phyloP scores from a whole-genome alignment of 805 yeast species.

The Blastobotrys parvus region DNA sequence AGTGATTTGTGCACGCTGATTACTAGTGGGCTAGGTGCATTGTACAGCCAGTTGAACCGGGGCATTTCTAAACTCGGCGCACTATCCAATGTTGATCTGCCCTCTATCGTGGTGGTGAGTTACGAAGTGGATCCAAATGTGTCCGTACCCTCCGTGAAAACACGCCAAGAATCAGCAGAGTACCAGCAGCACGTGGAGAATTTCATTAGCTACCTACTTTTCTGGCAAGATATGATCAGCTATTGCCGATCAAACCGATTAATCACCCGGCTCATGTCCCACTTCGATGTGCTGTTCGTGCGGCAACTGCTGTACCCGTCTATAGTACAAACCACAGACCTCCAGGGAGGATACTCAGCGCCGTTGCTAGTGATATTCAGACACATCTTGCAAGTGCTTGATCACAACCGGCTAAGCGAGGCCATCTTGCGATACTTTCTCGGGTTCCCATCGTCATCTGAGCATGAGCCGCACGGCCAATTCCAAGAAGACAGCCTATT shows the following conservation, averaged over 20 bases:
- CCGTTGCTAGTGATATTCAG: conserved; percentile 21
- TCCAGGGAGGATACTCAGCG: conserved; percentile 13
- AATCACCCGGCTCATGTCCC: conserved; percentile 12
- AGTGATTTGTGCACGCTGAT: conserved; percentile 24
- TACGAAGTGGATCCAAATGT: background rate
- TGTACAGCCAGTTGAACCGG: conserved; percentile 13
- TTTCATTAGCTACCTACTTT: conserved; percentile 20
- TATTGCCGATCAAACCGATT: conserved; percentile 15
- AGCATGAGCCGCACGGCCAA: no score
- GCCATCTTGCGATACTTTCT: conserved; percentile 14
- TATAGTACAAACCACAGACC: conserved; percentile 17
- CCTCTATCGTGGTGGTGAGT: conserved; percentile 4
- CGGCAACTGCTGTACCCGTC: conserved; percentile 24
- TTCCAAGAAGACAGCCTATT: background rate
- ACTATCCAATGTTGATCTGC: background rate
- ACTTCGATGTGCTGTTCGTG: conserved; percentile 22
- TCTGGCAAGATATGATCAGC: conserved; percentile 24
- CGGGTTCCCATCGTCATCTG: no score
- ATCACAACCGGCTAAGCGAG: conserved; percentile 17
- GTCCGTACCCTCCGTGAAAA: background rate
- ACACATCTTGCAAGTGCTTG: conserved; percentile 18
- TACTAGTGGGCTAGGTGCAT: conserved; percentile 27
- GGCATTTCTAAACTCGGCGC: conserved; percentile 2
- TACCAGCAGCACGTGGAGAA: conserved; percentile 8
- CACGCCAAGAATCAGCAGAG: background rate